These are phyloP conservation scores for Trichoderma citrinoviride DNA, from an alignment of 2,329 filamentous ascomycete species.

Conservation along the genomic window DNA sequence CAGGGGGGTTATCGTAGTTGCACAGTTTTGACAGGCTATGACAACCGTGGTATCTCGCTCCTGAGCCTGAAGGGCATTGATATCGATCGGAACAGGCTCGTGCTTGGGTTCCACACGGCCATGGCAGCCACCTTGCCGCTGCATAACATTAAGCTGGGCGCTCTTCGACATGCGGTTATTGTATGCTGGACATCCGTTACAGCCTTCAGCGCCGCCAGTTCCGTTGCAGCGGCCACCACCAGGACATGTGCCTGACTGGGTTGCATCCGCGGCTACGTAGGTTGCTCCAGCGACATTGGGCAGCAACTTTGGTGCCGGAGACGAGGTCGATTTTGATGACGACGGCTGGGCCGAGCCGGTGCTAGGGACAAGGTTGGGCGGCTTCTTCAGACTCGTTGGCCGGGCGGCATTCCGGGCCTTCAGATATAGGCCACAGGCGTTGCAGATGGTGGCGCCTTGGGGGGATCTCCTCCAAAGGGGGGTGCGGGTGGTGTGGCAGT, in stretches of 20 bases:
- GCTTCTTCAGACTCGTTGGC: slow-evolving; percentile 85
- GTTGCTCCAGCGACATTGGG: slow-evolving; percentile 55
- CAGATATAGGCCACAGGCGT: slow-evolving; percentile 91
- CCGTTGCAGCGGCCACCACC: slow-evolving; percentile 95
- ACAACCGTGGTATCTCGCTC: slow-evolving; percentile 46
- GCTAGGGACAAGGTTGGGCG: slow-evolving; percentile 49
- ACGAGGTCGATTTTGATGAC: slow-evolving; percentile 38
- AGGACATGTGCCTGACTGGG: slow-evolving; percentile 81
- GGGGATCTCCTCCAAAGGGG: slow-evolving; percentile 93
- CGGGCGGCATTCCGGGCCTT: slow-evolving; percentile 91
- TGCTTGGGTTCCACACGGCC: slow-evolving; percentile 29
- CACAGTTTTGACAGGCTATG: slow-evolving; percentile 95
- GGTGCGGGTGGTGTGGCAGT: slow-evolving; percentile 90
- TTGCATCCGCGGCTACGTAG: slow-evolving; percentile 75
- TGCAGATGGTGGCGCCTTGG: slow-evolving; percentile 92
- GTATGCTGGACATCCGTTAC: slow-evolving; percentile 92
- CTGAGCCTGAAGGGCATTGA: slow-evolving; percentile 36
- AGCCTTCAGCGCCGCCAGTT: slow-evolving; percentile 91
- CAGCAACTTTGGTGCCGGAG: slow-evolving; percentile 41
- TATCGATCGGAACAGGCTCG: slow-evolving; percentile 35
- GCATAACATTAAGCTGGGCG: slow-evolving; percentile 64
- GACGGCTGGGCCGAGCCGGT: slow-evolving; percentile 44
- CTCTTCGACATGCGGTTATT: slow-evolving; percentile 95
- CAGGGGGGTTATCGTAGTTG: slow-evolving; percentile 91
- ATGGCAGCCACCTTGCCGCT: slow-evolving; percentile 41